Evolutionary conservation across 805 yeast genomes (phyloP).

Genomic region (Candida sanyiensis): DNA sequence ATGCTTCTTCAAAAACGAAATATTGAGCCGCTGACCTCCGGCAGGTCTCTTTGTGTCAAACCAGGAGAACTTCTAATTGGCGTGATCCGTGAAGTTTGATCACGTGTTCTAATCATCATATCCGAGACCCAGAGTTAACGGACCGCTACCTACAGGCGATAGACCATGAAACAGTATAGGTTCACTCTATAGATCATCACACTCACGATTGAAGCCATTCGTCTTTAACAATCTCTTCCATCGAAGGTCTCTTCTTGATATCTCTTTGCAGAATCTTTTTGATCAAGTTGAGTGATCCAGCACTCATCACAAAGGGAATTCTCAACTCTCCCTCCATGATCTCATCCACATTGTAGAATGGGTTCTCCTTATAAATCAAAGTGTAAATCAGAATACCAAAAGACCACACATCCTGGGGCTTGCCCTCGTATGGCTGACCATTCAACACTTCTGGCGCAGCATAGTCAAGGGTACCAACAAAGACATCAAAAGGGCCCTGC

Average conservation of each 20-base stretch:
- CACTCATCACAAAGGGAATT: constrained; percentile 58
- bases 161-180: too few species aligned
- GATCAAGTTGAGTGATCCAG: constrained; percentile 56
- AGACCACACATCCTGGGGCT: constrained; percentile 97
- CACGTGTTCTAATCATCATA: too few species aligned
- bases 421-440: constrained; percentile 87
- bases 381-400: constrained; percentile 88
- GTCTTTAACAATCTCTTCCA: constrained; percentile 63
- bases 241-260: constrained; percentile 61
- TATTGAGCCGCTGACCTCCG: too few species aligned
- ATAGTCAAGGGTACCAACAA: constrained; percentile 95
- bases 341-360: constrained; percentile 92
- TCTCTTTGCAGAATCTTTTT: constrained; percentile 63
- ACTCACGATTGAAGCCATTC: too few species aligned
- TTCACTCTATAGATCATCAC: too few species aligned
- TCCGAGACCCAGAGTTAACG: too few species aligned
- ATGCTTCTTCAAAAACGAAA: too few species aligned
- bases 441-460: constrained; percentile 95
- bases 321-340: constrained; percentile 85
- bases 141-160: too few species aligned
- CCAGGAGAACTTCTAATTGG: too few species aligned
- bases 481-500: constrained; percentile 94
- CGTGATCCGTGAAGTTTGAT: too few species aligned
- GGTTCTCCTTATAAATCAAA: constrained; percentile 87
- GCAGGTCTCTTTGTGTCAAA: too few species aligned